Evolutionary conservation across 345 rosid genomes (phyloP), one percentile per base, ranked within the genome.

Genomic region (Eucalyptus caleyi): DNA sequence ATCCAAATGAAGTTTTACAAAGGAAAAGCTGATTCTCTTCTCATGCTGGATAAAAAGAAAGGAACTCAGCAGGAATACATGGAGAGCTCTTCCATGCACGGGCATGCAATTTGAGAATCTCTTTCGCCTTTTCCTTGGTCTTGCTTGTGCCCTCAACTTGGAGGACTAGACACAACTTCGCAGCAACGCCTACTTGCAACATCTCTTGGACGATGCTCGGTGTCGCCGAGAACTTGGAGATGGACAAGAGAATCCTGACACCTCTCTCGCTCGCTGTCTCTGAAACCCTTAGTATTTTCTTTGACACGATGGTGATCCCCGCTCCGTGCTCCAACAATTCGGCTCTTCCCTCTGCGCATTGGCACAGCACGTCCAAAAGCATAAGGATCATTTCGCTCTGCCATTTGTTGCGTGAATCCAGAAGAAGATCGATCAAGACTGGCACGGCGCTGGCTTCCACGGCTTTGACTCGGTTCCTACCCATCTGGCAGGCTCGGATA

Each of bases 311-410:
- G 2, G 98, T 98, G 49, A 97, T 50, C 69, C 96, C 97, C 18
- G 96, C 96, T 7, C 94, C 95, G 34, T 96, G 97, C 34, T 86
- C 90, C 85, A 96, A 87, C 72, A 96, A 91, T 91, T 94, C 95
- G 21, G 97, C 95, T 80, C 99, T 89, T 89, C 99, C 98, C 80
- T 97, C 97, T 3, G 98, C 98, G 65, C 95, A 94, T 88, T 91
- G 92, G 89, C 97, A 96, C 62, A 96, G 82, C 45, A 91, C 72
- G 90, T 96, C 98, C 81, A 96, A 91, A 81, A 92, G 93, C 54
- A 89, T 92, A 60, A 97, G 88, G 16, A 91, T 91, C 92, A 95
- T 93, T 90, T 95, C 98, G 30, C 87, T 90, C n/a, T 89, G 81
- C 90, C 96, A 91, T 88, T 86, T 92, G 40, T 96, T 95, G 3